Percentiles rank a stretch among this genome's conserved stretches.
phyloP scores from a whole-genome alignment of 2,329 filamentous ascomycete species.

The Xylaria digitata region DNA sequence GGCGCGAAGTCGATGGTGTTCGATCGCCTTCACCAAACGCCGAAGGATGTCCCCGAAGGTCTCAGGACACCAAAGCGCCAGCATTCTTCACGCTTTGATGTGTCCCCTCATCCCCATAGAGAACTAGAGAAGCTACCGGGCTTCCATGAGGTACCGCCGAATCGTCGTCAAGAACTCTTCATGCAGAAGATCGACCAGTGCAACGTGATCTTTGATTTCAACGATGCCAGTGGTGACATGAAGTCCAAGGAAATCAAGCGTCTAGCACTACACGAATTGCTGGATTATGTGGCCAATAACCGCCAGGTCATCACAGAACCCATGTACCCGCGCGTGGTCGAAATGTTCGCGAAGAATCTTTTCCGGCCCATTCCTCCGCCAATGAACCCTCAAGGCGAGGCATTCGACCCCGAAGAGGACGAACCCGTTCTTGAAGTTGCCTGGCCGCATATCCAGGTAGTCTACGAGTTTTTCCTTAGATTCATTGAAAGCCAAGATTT shows the following conservation, averaged over 20 bases:
- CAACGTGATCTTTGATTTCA: constrained; percentile 99
- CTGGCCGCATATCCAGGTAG: constrained; percentile 99
- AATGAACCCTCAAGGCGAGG: constrained; percentile 97
- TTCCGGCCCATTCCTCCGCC: constrained; percentile 97
- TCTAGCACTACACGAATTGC: constrained; percentile 90
- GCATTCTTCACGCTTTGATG: constrained; percentile 97
- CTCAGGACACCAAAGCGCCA: constrained; percentile 95
- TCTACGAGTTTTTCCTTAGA: constrained; percentile 98
- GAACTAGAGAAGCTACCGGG: constrained; percentile 97
- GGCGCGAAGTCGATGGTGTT: constrained; percentile 90
- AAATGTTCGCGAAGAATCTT: constrained; percentile 99
- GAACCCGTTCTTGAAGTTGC: constrained; percentile 97
- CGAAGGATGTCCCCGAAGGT: constrained; percentile 95
- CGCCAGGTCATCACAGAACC: constrained; percentile 97
- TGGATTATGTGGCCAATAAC: constrained; percentile 99
- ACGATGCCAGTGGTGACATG: constrained; percentile 97
- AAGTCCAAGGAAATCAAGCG: constrained; percentile 99
- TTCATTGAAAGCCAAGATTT: constrained; percentile 99
- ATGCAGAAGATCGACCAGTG: constrained; percentile 99
- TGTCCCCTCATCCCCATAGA: constrained; percentile 94
- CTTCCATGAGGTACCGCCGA: constrained; percentile 96
- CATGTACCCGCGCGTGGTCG: constrained; percentile 98
- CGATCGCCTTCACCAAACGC: constrained; percentile 89
- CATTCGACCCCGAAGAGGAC: constrained; percentile 98
- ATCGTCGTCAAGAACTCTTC: constrained; percentile 93